These are phyloP conservation scores for Plasmodium coatneyi DNA, from an alignment of 169 alveolate genomes.

Conservation along the genomic window DNA sequence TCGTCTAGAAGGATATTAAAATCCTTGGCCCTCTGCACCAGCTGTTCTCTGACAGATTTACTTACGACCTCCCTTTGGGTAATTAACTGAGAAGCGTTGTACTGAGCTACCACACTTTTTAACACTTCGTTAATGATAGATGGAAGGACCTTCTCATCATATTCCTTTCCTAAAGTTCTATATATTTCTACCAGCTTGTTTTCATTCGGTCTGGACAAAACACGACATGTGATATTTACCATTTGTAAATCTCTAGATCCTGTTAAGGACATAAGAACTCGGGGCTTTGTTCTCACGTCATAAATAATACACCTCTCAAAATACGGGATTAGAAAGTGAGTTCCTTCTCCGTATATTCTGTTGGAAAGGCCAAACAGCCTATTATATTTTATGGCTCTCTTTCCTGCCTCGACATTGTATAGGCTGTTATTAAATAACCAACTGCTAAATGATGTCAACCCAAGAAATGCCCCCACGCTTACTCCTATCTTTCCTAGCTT, in stretches of 20 bases:
- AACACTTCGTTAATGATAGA: slow-evolving; percentile 97
- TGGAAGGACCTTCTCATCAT: slow-evolving; percentile 97
- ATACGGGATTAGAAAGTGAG: slow-evolving; percentile 96
- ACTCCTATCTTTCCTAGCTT: slow-evolving; percentile 58
- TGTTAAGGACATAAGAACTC: slow-evolving; percentile 92
- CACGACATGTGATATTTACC: slow-evolving; percentile 91
- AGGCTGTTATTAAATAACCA: slow-evolving; percentile 77
- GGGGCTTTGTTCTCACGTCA: slow-evolving; percentile 95
- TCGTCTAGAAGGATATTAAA: slow-evolving; percentile 96
- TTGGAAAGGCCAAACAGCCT: slow-evolving; percentile 87
- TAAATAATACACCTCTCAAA: slow-evolving; percentile 95
- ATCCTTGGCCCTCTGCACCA: slow-evolving; percentile 94
- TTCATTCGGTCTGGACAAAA: slow-evolving; percentile 93
- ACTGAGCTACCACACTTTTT: slow-evolving; percentile 97
- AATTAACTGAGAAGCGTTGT: slow-evolving; percentile 96
- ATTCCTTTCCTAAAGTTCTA: slow-evolving; percentile 92
- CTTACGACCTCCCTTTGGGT: slow-evolving; percentile 96
- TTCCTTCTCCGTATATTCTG: slow-evolving; percentile 94
- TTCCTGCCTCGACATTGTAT: slow-evolving; percentile 95
- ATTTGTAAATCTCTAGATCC: slow-evolving; percentile 92
- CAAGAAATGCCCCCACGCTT: slow-evolving; percentile 63
- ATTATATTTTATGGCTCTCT: slow-evolving; percentile 93
- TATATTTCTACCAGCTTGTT: slow-evolving; percentile 90
- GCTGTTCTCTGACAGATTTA: slow-evolving; percentile 90
- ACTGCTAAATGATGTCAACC: slow-evolving; percentile 67